Percentiles rank a stretch among this genome's conserved stretches.
Conservation (phyloP, 169 alveolate genomes). For the Plasmodium yoelii region DNA sequence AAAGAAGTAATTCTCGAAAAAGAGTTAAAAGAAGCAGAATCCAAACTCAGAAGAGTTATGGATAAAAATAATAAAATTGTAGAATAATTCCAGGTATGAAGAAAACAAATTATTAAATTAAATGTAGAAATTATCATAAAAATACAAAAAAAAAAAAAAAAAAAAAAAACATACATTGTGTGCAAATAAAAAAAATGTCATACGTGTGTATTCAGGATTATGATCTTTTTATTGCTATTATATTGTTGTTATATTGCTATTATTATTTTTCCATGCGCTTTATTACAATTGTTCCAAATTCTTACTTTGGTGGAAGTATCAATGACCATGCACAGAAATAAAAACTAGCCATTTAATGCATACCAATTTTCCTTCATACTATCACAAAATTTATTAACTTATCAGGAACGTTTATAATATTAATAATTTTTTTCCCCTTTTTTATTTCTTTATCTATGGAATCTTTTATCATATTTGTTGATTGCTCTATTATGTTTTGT, state of each 20-base stretch:
- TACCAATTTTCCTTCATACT: neutral
- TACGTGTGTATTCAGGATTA: neutral
- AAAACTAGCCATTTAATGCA: no score
- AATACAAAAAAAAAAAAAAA: no score
- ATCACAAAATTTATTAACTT: constrained; percentile 36
- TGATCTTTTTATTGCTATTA: no score
- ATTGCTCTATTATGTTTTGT: constrained; percentile 9
- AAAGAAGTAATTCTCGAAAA: constrained; percentile 44
- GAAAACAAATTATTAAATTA: neutral
- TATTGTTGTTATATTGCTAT: no score
- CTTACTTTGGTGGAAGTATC: no score
- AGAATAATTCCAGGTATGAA: neutral
- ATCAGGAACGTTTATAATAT: constrained; percentile 53
- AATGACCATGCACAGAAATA: no score
- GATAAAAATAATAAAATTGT: constrained; percentile 24
- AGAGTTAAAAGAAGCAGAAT: constrained; percentile 46
- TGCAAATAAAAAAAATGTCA: no score
- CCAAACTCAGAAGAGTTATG: constrained; percentile 30
- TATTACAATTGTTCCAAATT: no score
- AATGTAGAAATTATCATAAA: no score
- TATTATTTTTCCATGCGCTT: no score
- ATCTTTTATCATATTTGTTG: constrained; percentile 44
- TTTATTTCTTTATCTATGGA: constrained; percentile 30
- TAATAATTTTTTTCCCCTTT: constrained; percentile 39
- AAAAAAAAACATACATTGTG: no score